Conservation (phyloP, 345 rosid species). For the Eucalyptus curtisii region DNA sequence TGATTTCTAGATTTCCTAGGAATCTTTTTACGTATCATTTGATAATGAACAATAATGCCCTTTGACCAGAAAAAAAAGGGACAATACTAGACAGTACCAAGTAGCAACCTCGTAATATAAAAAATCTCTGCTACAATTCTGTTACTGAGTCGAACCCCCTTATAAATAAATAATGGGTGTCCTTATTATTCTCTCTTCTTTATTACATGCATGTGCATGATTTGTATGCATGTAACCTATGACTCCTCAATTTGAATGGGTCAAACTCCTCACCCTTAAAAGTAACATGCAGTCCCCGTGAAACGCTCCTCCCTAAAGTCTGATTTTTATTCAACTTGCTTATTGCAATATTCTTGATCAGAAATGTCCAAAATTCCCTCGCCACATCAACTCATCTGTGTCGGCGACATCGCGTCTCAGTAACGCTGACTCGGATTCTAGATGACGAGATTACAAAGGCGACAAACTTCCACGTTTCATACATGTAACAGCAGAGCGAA, state of each 20-base stretch:
- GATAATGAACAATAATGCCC: neutral
- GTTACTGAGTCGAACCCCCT: neutral
- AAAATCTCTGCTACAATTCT: neutral
- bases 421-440: neutral
- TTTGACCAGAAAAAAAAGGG: neutral
- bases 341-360: neutral
- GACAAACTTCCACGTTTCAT: neutral
- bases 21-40: neutral
- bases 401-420: neutral
- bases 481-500: no score
- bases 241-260: neutral
- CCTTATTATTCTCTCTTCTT: neutral
- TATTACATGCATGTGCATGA: neutral
- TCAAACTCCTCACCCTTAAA: neutral
- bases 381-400: neutral
- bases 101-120: neutral
- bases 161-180: neutral
- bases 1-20: neutral
- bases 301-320: neutral
- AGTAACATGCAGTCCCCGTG: neutral
- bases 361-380: neutral
- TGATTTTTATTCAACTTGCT: neutral
- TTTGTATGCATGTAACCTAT: neutral
- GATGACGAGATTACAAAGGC: neutral
- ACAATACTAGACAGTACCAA: neutral